phyloP scores from a whole-genome alignment of 2,329 filamentous ascomycete species.

The Plenodomus tracheiphilus region DNA sequence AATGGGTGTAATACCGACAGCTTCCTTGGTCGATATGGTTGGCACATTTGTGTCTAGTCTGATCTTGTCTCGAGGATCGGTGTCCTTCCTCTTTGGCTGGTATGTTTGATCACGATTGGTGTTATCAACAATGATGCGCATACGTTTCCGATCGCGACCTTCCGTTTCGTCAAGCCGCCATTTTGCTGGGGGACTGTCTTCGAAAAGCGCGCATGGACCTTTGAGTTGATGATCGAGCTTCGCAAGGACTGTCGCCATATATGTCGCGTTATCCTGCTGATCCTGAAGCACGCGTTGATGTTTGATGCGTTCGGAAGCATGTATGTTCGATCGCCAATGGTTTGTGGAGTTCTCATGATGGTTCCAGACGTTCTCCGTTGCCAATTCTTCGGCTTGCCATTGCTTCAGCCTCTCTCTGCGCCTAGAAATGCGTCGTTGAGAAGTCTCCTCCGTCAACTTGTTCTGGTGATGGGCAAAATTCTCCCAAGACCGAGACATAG shows the following conservation, averaged over 20 bases:
- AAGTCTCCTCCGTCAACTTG: conserved; percentile 73
- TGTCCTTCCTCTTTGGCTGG: conserved; percentile 79
- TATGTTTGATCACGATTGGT: conserved; percentile 69
- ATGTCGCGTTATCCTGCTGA: conserved; percentile 85
- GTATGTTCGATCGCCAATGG: conserved; percentile 95
- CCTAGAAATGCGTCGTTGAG: conserved; percentile 69
- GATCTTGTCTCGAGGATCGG: conserved; percentile 54
- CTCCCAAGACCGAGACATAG: conserved; percentile 83
- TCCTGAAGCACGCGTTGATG: conserved; percentile 88
- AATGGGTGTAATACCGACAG: conserved; percentile 35
- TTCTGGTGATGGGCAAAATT: conserved; percentile 85
- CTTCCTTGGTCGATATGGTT: conserved; percentile 31
- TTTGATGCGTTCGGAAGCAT: conserved; percentile 87
- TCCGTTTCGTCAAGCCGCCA: conserved; percentile 97
- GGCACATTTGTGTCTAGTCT: conserved; percentile 52
- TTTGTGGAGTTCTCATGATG: conserved; percentile 86
- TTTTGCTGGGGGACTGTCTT: conserved; percentile 65
- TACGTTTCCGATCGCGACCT: conserved; percentile 90
- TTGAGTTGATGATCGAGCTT: conserved; percentile 78
- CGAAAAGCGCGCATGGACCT: conserved; percentile 80
- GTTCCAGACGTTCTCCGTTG: conserved; percentile 70
- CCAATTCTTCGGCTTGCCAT: conserved; percentile 73
- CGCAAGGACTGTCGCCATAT: conserved; percentile 73
- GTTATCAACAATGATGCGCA: conserved; percentile 81
- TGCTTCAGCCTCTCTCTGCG: conserved; percentile 80